Evolutionary conservation across 2,329 filamentous ascomycete genomes (phyloP).

Genomic region (Fusarium sp.): DNA sequence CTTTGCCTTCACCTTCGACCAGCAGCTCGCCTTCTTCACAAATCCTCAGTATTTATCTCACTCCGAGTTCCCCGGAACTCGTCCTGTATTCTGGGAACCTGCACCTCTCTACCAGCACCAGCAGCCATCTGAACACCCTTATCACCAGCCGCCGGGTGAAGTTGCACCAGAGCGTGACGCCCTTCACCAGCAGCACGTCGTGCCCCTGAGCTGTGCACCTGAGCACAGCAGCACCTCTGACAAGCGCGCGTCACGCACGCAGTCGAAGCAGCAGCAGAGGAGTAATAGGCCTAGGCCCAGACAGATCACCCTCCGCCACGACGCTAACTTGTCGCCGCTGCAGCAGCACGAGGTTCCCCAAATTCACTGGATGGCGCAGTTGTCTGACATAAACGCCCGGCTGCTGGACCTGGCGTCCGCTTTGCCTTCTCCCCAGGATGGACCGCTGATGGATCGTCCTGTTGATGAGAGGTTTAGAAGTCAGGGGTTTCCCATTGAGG

Average conservation of each 20-base stretch:
- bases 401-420: conserved; percentile 52
- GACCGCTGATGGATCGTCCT: conserved; percentile 28
- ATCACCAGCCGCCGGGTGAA: conserved; percentile 14
- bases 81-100: conserved; percentile 38
- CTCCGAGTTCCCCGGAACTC: conserved; percentile 29
- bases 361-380: conserved; percentile 53
- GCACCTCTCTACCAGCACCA: conserved; percentile 18
- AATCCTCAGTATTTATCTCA: conserved; percentile 46
- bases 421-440: conserved; percentile 45
- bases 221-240: conserved; percentile 39
- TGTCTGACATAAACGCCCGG: conserved; percentile 52
- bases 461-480: conserved; percentile 38
- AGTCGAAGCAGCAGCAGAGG: conserved; percentile 35
- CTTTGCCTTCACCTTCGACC: conserved; percentile 51
- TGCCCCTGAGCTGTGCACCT: conserved; percentile 38
- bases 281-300: conserved; percentile 40
- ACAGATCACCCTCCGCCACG: conserved; percentile 48
- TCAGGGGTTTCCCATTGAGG: conserved; percentile 53
- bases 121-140: neutral
- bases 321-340: conserved; percentile 30
- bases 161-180: conserved; percentile 34
- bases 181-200: conserved; percentile 14
- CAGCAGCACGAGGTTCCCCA: conserved; percentile 35
- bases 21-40: conserved; percentile 46
- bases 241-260: conserved; percentile 39